Conservation (phyloP, 768 basidiomycete genomes). For the Boletus rubroflammeus region DNA sequence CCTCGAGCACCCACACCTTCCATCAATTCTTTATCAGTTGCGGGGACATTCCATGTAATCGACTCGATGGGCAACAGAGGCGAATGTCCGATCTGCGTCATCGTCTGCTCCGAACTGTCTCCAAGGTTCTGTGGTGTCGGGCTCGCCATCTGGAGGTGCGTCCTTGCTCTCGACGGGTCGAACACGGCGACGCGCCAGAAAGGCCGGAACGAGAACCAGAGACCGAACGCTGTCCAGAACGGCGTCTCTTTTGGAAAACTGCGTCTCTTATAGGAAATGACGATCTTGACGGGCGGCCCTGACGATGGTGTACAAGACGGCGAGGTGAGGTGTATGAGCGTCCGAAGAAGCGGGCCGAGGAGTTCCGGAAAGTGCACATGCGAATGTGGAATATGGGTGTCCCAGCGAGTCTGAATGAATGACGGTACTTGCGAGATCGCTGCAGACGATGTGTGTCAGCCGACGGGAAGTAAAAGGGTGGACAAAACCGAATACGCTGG, state of each 20-base stretch:
- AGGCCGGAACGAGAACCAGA: slow-evolving; percentile 68
- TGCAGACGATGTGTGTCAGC: slow-evolving; percentile 72
- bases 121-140: slow-evolving; percentile 28
- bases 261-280: slow-evolving; percentile 76
- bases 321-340: slow-evolving; percentile 69
- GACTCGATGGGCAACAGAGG: slow-evolving; percentile 66
- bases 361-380: slow-evolving; percentile 87
- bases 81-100: slow-evolving; percentile 41
- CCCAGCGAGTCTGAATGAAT: background rate
- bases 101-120: slow-evolving; percentile 42
- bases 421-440: slow-evolving; percentile 65
- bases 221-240: slow-evolving; percentile 79
- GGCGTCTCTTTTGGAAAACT: slow-evolving; percentile 67
- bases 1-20: slow-evolving; percentile 52
- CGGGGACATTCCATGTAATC: slow-evolving; percentile 50
- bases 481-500: slow-evolving; percentile 33
- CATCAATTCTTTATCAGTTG: slow-evolving; percentile 51
- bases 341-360: slow-evolving; percentile 69
- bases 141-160: background rate
- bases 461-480: slow-evolving; percentile 6
- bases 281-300: slow-evolving; percentile 33
- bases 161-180: too few relatives aligned
- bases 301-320: slow-evolving; percentile 34
- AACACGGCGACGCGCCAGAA: slow-evolving; percentile 33
- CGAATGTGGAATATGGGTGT: background rate